Evolutionary conservation across 768 basidiomycete genomes (phyloP).

Genomic region (Strobilomyces confusus): DNA sequence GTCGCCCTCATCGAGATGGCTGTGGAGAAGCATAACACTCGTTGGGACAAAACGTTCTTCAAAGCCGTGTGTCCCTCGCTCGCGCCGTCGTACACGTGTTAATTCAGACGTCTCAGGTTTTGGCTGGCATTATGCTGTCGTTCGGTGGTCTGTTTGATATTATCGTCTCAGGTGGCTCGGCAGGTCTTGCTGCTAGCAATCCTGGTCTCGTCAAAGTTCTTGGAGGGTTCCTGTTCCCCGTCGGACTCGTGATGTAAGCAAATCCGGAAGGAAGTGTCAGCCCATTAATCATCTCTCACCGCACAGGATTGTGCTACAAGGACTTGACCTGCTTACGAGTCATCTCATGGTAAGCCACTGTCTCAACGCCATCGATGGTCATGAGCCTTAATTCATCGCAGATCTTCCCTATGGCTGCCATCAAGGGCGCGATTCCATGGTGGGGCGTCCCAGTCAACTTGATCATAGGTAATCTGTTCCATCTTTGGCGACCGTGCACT

Average conservation of each 20-base stretch:
- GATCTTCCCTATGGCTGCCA: conserved; percentile 67
- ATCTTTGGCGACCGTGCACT: neutral
- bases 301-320: conserved; percentile 67
- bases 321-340: conserved; percentile 67
- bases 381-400: conserved; percentile 22
- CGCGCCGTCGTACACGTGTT: neutral
- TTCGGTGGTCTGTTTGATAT: conserved; percentile 66
- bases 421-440: conserved; percentile 61
- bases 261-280: neutral
- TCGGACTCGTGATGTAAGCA: conserved; percentile 69
- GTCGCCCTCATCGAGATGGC: conserved; percentile 52
- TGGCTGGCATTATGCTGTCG: conserved; percentile 70
- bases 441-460: conserved; percentile 69
- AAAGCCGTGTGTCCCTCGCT: conserved; percentile 54
- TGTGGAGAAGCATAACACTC: conserved; percentile 60
- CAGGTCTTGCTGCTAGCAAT: conserved; percentile 45
- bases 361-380: neutral
- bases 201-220: conserved; percentile 67
- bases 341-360: conserved; percentile 60
- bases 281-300: neutral
- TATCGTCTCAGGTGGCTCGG: conserved; percentile 57
- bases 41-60: conserved; percentile 55
- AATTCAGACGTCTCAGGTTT: conserved; percentile 39
- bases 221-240: conserved; percentile 68
- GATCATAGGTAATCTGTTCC: conserved; percentile 50